A percentile compares a stretch with the other conserved stretches of the same genome.
These are phyloP conservation scores for Kalanchoe fedtschenkoi DNA, from an alignment of 164 flowering plant species.

Conservation along the genomic window DNA sequence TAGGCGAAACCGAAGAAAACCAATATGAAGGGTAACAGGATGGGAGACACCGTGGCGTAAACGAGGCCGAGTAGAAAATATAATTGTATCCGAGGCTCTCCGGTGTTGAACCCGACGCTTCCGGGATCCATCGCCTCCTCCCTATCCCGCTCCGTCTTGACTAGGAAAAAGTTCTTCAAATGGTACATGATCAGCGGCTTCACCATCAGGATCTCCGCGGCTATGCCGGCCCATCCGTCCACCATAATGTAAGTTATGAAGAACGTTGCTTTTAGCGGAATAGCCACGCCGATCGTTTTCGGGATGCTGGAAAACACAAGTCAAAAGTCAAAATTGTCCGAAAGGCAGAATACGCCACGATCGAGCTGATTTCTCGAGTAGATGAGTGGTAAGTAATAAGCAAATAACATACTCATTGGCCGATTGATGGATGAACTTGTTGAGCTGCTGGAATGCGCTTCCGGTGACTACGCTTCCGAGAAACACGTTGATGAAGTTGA, in stretches of 20 bases:
- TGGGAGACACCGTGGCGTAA: slow-evolving; percentile 64
- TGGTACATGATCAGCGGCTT: slow-evolving; percentile 64
- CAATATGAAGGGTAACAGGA: slow-evolving; percentile 77
- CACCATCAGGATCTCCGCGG: slow-evolving; percentile 68
- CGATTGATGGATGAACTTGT: slow-evolving; percentile 44
- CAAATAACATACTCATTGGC: slow-evolving; percentile 45
- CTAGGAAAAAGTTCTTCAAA: slow-evolving; percentile 68
- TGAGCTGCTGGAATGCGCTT: slow-evolving; percentile 65
- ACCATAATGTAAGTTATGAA: slow-evolving; percentile 88
- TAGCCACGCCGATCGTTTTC: slow-evolving; percentile 55
- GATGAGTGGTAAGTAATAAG: too few relatives aligned
- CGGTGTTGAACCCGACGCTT: slow-evolving; percentile 62
- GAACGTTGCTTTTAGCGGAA: slow-evolving; percentile 83
- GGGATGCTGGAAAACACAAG: slow-evolving; percentile 41
- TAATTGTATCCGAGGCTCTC: slow-evolving; percentile 81
- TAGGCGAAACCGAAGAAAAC: slow-evolving; percentile 69
- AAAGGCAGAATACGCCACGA: too few relatives aligned
- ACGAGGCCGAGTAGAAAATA: slow-evolving; percentile 82
- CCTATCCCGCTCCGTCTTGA: slow-evolving; percentile 81
- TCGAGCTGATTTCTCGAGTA: too few relatives aligned
- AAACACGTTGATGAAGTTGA: slow-evolving; percentile 69
- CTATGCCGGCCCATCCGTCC: slow-evolving; percentile 94
- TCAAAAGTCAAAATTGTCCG: background rate
- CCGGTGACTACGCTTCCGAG: slow-evolving; percentile 76
- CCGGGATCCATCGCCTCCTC: slow-evolving; percentile 87